phyloP scores from a whole-genome alignment of 768 basidiomycete species.

The Pisolithus microcarpus region DNA sequence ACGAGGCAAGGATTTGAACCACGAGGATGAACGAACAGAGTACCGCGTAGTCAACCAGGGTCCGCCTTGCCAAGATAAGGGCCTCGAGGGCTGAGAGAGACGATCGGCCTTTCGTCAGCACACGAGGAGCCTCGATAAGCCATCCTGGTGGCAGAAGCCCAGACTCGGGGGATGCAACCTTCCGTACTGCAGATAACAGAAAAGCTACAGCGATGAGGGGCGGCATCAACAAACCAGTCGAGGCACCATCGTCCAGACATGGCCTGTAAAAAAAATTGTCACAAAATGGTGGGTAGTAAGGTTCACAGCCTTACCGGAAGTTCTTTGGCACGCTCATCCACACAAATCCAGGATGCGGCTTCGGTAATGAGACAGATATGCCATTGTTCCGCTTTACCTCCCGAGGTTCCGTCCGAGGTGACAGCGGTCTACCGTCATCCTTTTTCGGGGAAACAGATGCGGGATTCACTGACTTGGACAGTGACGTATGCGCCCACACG shows the following conservation, averaged over 20 bases:
- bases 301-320: slow-evolving; percentile 50
- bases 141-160: slow-evolving; percentile 51
- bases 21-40: slow-evolving; percentile 76
- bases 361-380: slow-evolving; percentile 25
- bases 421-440: slow-evolving; percentile 21
- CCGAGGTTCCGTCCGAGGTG: slow-evolving; percentile 43
- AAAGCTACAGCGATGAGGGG: slow-evolving; percentile 73
- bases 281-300: slow-evolving; percentile 3
- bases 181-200: slow-evolving; percentile 46
- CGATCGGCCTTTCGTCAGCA: slow-evolving; percentile 38
- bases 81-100: slow-evolving; percentile 44
- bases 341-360: slow-evolving; percentile 58
- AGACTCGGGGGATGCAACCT: slow-evolving; percentile 22
- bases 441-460: slow-evolving; percentile 10
- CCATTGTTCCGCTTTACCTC: slow-evolving; percentile 36
- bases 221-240: slow-evolving; percentile 77
- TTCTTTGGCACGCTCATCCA: slow-evolving; percentile 93
- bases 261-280: slow-evolving; percentile 40
- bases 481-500: slow-evolving; percentile 51
- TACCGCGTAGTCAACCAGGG: slow-evolving; percentile 71
- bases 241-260: slow-evolving; percentile 76
- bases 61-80: slow-evolving; percentile 62
- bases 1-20: slow-evolving; percentile 71
- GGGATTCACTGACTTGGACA: slow-evolving; percentile 23
- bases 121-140: slow-evolving; percentile 69